Evolutionary conservation across 1,284 basidiomycete genomes (phyloP).

Genomic region (Trichosporon coremiiforme): DNA sequence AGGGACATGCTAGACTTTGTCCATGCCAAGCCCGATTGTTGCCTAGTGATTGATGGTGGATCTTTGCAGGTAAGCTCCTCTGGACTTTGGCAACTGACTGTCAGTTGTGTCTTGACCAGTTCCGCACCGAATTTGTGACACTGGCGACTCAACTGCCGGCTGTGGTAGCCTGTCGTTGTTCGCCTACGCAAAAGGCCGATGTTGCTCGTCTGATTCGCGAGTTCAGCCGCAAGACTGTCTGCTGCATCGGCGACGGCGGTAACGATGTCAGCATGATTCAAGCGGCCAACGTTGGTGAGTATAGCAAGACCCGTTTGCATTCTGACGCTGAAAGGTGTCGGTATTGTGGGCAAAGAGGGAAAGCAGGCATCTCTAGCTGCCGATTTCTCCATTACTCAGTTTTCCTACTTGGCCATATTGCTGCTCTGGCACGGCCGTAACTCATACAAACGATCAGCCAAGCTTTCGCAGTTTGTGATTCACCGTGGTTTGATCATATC

Average conservation of each 20-base stretch:
- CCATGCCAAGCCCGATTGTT: constrained; percentile 92
- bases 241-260: constrained; percentile 97
- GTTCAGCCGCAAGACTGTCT: constrained; percentile 90
- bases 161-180: constrained; percentile 96
- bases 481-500: constrained; percentile 97
- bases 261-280: constrained; percentile 98
- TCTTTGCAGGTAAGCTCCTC: constrained; percentile 71
- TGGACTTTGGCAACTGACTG: background rate
- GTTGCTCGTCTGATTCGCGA: constrained; percentile 88
- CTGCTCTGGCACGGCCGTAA: constrained; percentile 88
- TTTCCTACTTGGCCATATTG: constrained; percentile 90
- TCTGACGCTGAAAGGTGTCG: constrained; percentile 67
- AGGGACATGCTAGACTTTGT: constrained; percentile 92
- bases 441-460: constrained; percentile 96
- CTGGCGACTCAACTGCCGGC: constrained; percentile 93
- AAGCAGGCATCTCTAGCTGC: constrained; percentile 97
- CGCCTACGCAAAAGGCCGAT: constrained; percentile 98
- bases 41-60: constrained; percentile 98
- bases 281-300: constrained; percentile 90
- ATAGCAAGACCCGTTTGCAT: too few species aligned
- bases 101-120: constrained; percentile 83
- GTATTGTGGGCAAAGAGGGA: constrained; percentile 98
- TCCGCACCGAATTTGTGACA: constrained; percentile 91
- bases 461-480: constrained; percentile 97
- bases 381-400: constrained; percentile 96